A percentile compares a stretch with the other conserved stretches of the same genome.
phyloP scores from a whole-genome alignment of 1,284 basidiomycete genomes.

The Ceratobasidium sp. region DNA sequence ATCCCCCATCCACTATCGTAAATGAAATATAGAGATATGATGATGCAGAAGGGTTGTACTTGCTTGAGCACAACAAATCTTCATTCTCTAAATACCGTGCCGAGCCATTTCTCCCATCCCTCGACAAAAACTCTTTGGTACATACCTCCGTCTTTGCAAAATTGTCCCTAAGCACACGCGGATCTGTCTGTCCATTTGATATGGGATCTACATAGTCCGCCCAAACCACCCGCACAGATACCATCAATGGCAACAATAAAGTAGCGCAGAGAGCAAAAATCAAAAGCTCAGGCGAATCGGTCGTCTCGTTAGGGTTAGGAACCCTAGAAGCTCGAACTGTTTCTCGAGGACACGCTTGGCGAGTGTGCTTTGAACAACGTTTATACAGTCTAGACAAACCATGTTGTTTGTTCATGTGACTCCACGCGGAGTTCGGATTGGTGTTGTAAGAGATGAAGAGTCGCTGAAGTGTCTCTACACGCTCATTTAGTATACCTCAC shows the following conservation, averaged over 20 bases:
- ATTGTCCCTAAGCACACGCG: constrained; percentile 96
- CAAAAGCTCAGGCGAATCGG: constrained; percentile 85
- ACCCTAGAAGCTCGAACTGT: constrained; percentile 84
- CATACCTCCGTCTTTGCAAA: constrained; percentile 95
- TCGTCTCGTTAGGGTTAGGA: constrained; percentile 72
- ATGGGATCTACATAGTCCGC: constrained; percentile 96
- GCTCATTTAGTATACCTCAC: constrained; percentile 50
- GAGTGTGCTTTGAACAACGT: constrained; percentile 92
- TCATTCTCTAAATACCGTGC: constrained; percentile 97
- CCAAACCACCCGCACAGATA: constrained; percentile 80
- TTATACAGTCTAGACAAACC: constrained; percentile 87
- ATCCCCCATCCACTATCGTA: constrained; percentile 77
- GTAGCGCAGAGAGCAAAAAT: constrained; percentile 89
- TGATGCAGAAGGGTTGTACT: constrained; percentile 59
- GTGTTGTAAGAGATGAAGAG: constrained; percentile 62
- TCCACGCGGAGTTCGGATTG: constrained; percentile 72
- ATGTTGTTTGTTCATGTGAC: constrained; percentile 85
- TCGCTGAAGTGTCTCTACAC: constrained; percentile 79
- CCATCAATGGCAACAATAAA: constrained; percentile 56
- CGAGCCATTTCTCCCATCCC: constrained; percentile 90
- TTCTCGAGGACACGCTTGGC: constrained; percentile 86
- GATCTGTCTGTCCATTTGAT: constrained; percentile 93
- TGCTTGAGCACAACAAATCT: constrained; percentile 96
- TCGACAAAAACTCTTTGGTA: constrained; percentile 81
- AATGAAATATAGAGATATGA: too few species aligned